A percentile compares a stretch with the other conserved stretches of the same genome.
phyloP scores from a whole-genome alignment of 2,329 filamentous ascomycete species.

The Trichophyton equinum region DNA sequence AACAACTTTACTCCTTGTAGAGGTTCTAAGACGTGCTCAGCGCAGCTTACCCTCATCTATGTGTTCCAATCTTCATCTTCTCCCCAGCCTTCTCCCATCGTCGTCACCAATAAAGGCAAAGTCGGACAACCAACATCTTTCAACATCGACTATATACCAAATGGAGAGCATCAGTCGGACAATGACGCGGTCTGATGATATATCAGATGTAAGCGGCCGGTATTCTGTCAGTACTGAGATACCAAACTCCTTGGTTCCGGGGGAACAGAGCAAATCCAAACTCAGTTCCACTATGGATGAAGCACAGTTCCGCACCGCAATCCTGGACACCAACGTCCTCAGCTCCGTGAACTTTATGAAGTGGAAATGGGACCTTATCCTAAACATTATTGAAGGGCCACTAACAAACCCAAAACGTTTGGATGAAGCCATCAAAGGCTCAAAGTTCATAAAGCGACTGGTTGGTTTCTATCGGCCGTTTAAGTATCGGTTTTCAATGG shows the following conservation, averaged over 20 bases:
- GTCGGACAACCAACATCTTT: slow-evolving; percentile 60
- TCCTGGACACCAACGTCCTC: slow-evolving; percentile 66
- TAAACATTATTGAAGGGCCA: slow-evolving; percentile 83
- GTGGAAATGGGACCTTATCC: slow-evolving; percentile 94
- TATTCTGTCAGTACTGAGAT: slow-evolving; percentile 36
- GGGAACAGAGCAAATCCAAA: slow-evolving; percentile 38
- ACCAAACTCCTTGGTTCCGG: slow-evolving; percentile 29
- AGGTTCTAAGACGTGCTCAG: slow-evolving; percentile 79
- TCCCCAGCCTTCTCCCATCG: slow-evolving; percentile 71
- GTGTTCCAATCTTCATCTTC: slow-evolving; percentile 73
- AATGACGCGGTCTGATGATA: slow-evolving; percentile 62
- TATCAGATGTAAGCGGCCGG: slow-evolving; percentile 16
- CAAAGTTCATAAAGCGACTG: slow-evolving; percentile 90
- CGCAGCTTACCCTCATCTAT: slow-evolving; percentile 69
- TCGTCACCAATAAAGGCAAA: slow-evolving; percentile 48
- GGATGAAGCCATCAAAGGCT: slow-evolving; percentile 85
- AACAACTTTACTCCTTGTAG: slow-evolving; percentile 77
- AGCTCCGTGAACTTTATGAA: slow-evolving; percentile 83
- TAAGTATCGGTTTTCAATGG: slow-evolving; percentile 86
- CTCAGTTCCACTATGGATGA: slow-evolving; percentile 52
- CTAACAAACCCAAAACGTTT: slow-evolving; percentile 80
- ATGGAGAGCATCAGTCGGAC: slow-evolving; percentile 96
- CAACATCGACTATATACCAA: slow-evolving; percentile 87
- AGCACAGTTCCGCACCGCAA: slow-evolving; percentile 47
- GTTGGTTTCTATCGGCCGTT: slow-evolving; percentile 94